These are phyloP conservation scores for Entomortierella beljakovae DNA, from an alignment of 192 early-diverging fungal genomes.

Conservation along the genomic window DNA sequence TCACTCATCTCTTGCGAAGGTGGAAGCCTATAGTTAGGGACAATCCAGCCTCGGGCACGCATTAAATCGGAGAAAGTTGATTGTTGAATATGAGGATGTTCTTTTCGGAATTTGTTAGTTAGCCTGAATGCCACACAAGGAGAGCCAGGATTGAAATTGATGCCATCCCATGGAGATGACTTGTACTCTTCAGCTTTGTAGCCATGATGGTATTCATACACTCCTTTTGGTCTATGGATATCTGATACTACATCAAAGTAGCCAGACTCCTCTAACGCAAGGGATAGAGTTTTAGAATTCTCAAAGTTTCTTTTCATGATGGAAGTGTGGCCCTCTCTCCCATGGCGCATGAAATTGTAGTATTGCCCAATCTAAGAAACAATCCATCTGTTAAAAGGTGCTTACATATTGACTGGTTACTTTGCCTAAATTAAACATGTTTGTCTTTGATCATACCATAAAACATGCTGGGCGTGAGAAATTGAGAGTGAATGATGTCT, in stretches of 20 bases:
- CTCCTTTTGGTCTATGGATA: constrained; percentile 56
- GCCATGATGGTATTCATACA: too few species aligned
- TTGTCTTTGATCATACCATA: constrained; percentile 49
- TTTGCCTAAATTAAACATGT: background rate
- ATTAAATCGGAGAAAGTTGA: constrained; percentile 68
- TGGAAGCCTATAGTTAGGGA: constrained; percentile 79
- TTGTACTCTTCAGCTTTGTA: too few species aligned
- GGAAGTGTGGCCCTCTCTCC: constrained; percentile 70
- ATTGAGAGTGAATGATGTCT: constrained; percentile 78
- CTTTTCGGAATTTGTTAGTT: constrained; percentile 62
- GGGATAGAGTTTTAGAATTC: constrained; percentile 68
- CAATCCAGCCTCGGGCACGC: too few species aligned
- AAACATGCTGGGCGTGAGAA: constrained; percentile 78
- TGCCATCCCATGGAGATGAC: background rate
- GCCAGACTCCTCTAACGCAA: constrained; percentile 60
- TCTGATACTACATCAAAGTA: constrained; percentile 70
- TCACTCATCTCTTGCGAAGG: constrained; percentile 57
- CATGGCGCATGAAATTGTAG: constrained; percentile 82
- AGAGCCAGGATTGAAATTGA: constrained; percentile 61
- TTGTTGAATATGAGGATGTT: constrained; percentile 60
- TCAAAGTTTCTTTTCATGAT: constrained; percentile 72
- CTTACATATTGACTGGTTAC: too few species aligned
- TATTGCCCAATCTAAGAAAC: constrained; percentile 77
- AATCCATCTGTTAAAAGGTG: too few species aligned
- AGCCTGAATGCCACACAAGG: constrained; percentile 74